Conservation (phyloP, 345 rosid genomes). For the Camelina sativa region DNA sequence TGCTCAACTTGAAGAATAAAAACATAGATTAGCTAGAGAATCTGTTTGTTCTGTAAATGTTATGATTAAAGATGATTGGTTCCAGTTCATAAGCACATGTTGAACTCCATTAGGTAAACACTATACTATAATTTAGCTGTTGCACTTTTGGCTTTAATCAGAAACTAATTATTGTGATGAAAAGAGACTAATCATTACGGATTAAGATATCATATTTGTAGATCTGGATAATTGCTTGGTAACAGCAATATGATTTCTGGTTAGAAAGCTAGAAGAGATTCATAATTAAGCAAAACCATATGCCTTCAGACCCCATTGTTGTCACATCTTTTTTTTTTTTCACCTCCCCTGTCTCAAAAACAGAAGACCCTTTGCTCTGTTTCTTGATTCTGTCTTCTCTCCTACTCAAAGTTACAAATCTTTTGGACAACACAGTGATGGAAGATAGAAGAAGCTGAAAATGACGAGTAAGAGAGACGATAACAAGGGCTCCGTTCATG, state of each 20-base stretch:
- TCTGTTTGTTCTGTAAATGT: conserved; percentile 21
- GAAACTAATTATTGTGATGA: conserved; percentile 28
- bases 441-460: not conserved
- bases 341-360: conserved; percentile 27
- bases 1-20: conserved; percentile 73
- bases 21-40: conserved; percentile 24
- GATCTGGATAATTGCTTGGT: conserved; percentile 39
- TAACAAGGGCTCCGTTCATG: conserved; percentile 18
- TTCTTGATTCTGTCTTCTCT: conserved; percentile 21
- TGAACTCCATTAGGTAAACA: conserved; percentile 5
- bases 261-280: conserved; percentile 3
- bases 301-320: conserved; percentile 20
- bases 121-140: conserved; percentile 20
- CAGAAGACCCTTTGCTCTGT: conserved; percentile 33
- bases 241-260: conserved; percentile 22
- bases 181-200: conserved; percentile 33
- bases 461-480: conserved; percentile 16
- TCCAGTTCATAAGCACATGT: conserved; percentile 38
- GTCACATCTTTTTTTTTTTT: conserved; percentile 8
- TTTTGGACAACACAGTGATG: conserved; percentile 16
- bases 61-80: conserved; percentile 16
- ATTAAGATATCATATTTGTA: conserved; percentile 38
- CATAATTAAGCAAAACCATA: conserved; percentile 22
- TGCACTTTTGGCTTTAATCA: conserved; percentile 38
- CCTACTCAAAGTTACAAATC: not conserved